Base-by-base conservation (phyloP, 176 grass and related monocot genomes). In the Paspalum vaginatum region DNA sequence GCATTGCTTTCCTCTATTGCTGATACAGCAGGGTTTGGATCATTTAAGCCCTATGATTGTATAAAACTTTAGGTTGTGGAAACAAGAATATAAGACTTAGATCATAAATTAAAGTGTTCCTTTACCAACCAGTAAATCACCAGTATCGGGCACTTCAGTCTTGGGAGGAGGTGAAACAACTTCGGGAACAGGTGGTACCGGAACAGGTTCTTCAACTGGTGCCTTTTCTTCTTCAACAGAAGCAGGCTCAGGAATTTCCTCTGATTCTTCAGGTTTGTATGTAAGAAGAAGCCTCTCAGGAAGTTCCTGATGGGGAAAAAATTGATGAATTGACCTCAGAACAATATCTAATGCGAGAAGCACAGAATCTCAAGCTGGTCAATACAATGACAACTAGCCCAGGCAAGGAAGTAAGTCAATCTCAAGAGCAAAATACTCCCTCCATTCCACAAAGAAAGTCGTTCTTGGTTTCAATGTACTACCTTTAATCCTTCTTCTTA, bases 231-330 rank as follows among this genome's bases (percentile, higher is more conserved):
- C 95, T 78, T 92, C 83, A 2, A 79, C 70, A 73, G 81, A 65
- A 72, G 69, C 74, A 67, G 75, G 83, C 20, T 42, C 83, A 81
- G 92, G 64, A 55, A 75, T 80, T 88, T 75, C 90, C 71, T 91
- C 88, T 82, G 80, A 46, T 70, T 89, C 87, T 57, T 94, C 89
- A 76, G 86, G 90, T 91, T 91, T 99, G 72, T 99, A 99, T 49
- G 96, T 99, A 71, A 99, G 83, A 66, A 95, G 96, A 67, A 99
- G 96, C 68, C 92, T 91, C 81, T 99, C 96, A n/a, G 96, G 91
- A 68, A 95, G 87, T 89, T 99, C 96, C 96, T 99, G 72, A 71
- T 67, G 6, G n/a, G n/a, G n/a, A 64, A 79, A 92, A 11, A 85
- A 76, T 13, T 77, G 57, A 69, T 65, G 37, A 37, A 75, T 4